These are phyloP conservation scores for Arthrobotrys entomopaga DNA, from an alignment of 2,329 filamentous ascomycete species.

Conservation along the genomic window DNA sequence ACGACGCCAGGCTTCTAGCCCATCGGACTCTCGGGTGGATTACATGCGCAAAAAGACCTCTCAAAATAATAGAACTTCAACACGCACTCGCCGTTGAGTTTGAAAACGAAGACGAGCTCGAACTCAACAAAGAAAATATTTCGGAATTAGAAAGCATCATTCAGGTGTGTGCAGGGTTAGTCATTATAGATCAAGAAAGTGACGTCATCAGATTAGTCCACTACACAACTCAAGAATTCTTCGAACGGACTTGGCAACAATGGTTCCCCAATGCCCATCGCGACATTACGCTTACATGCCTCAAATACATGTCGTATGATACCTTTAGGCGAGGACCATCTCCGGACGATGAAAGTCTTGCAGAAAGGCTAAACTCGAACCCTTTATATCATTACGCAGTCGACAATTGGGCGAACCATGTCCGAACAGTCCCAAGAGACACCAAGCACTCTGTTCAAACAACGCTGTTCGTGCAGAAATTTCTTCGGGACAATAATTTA, in stretches of 20 bases:
- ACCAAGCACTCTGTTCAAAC: too few species aligned
- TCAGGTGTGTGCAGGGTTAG: slow-evolving; percentile 58
- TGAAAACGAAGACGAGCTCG: not conserved
- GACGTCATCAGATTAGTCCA: slow-evolving; percentile 59
- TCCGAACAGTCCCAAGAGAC: not conserved
- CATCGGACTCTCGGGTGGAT: slow-evolving; percentile 13
- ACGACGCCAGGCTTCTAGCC: slow-evolving; percentile 7
- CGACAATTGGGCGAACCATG: slow-evolving; percentile 21
- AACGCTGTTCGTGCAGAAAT: not conserved
- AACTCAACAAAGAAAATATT: slow-evolving; percentile 9
- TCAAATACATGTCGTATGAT: slow-evolving; percentile 27
- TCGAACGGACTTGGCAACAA: slow-evolving; percentile 30
- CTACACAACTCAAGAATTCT: slow-evolving; percentile 60
- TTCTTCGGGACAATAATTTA: slow-evolving; percentile 5
- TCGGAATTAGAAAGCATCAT: slow-evolving; percentile 4
- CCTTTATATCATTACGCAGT: slow-evolving; percentile 21
- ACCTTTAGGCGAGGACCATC: slow-evolving; percentile 10
- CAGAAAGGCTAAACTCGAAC: slow-evolving; percentile 1
- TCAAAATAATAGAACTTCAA: slow-evolving; percentile 11
- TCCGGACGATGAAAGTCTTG: not conserved
- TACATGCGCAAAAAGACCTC: slow-evolving; percentile 1
- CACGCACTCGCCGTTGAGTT: slow-evolving; percentile 12
- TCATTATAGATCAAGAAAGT: slow-evolving; percentile 59
- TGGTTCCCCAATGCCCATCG: slow-evolving; percentile 11
- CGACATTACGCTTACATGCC: slow-evolving; percentile 17